Evolutionary conservation across 495 filamentous ascomycete genomes (phyloP).

Genomic region (Penicilliopsis zonata): DNA sequence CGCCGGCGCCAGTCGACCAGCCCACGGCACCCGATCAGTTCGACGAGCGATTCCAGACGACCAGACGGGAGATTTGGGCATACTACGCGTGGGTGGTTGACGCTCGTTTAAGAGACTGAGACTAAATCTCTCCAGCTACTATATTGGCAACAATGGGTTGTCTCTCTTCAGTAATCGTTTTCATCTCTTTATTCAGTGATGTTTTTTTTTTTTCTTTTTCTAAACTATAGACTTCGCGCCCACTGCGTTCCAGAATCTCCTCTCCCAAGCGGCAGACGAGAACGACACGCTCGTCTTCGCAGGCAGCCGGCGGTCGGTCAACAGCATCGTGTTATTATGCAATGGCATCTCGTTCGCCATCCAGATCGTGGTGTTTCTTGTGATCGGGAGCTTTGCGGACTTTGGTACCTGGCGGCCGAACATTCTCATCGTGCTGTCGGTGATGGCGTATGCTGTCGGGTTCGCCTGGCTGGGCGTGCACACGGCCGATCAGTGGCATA

Average conservation of each 20-base stretch:
- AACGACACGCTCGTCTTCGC: constrained; percentile 36
- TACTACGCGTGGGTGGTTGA: constrained; percentile 41
- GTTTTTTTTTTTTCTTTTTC: no score
- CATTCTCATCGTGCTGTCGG: constrained; percentile 45
- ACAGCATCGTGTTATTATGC: constrained; percentile 47
- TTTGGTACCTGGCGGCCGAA: constrained; percentile 51
- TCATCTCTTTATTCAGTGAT: background rate
- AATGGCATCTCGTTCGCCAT: constrained; percentile 56
- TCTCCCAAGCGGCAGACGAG: constrained; percentile 43
- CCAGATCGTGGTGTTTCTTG: constrained; percentile 46
- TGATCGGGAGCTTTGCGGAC: constrained; percentile 45
- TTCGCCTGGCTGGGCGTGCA: constrained; percentile 56
- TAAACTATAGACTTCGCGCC: constrained; percentile 42
- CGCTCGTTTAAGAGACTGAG: constrained; percentile 1
- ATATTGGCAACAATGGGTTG: constrained; percentile 56
- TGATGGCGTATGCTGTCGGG: constrained; percentile 46
- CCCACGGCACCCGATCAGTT: constrained; percentile 37
- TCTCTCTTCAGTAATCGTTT: constrained; percentile 44
- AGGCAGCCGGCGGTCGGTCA: constrained; percentile 38
- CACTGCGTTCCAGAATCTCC: constrained; percentile 52
- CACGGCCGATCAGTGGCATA: constrained; percentile 39
- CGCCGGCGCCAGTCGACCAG: constrained; percentile 6
- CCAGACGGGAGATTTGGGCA: constrained; percentile 49
- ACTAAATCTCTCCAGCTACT: constrained; percentile 34
- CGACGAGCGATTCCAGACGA: constrained; percentile 36